Percentiles rank a stretch among this genome's conserved stretches.
Conservation (phyloP, 345 rosid species). For the Pistacia vera region DNA sequence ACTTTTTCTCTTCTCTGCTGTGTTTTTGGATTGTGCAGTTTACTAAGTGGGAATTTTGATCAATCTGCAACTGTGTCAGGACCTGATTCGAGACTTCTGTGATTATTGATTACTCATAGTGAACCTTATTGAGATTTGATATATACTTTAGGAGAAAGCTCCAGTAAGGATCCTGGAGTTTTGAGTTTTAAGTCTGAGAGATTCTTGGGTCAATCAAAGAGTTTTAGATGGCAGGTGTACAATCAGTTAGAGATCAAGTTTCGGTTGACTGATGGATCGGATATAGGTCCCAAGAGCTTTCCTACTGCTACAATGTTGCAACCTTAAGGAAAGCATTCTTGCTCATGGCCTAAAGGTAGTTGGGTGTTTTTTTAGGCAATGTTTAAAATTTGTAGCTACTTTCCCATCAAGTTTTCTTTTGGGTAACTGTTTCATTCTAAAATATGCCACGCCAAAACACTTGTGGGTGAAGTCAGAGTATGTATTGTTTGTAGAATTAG, state of each 20-base stretch:
- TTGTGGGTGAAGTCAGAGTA: neutral
- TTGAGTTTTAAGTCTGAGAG: conserved; percentile 20
- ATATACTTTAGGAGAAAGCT: conserved; percentile 21
- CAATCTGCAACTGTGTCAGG: conserved; percentile 11
- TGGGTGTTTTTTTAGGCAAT: conserved; percentile 1
- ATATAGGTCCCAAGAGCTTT: conserved; percentile 90
- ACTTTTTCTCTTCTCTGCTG: neutral
- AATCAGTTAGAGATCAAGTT: conserved; percentile 94
- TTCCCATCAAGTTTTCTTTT: neutral
- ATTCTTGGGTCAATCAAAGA: conserved; percentile 22
- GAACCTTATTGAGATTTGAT: conserved; percentile 19
- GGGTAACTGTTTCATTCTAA: conserved; percentile 8
- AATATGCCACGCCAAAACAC: neutral
- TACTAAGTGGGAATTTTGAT: conserved; percentile 19
- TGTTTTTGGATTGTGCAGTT: conserved; percentile 30
- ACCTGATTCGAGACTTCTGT: conserved; percentile 17
- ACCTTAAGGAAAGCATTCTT: conserved; percentile 89
- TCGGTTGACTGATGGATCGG: conserved; percentile 86
- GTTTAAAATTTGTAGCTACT: neutral
- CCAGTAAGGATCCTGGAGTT: conserved; percentile 27
- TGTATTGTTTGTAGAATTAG: neutral
- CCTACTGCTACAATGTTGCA: conserved; percentile 80
- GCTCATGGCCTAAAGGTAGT: conserved; percentile 95
- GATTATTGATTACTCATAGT: conserved; percentile 23
- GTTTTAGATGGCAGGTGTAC: conserved; percentile 65